These are phyloP conservation scores for Platanthera guangdongensis DNA, from an alignment of 106 monocot genomes.

Conservation along the genomic window DNA sequence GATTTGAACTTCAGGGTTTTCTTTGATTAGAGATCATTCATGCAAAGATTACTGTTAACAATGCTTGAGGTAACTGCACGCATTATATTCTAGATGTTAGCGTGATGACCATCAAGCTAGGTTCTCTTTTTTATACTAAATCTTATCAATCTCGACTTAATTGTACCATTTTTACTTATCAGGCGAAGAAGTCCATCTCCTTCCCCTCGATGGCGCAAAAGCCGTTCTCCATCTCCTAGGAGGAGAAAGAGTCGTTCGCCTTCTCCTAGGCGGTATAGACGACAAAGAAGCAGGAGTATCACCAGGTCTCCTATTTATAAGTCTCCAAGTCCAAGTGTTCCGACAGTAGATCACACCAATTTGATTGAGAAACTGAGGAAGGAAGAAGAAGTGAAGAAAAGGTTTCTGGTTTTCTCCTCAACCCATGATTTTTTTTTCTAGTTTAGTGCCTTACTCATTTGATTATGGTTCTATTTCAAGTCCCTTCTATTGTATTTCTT, in stretches of 20 bases:
- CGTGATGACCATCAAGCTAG: not conserved
- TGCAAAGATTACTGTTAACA: slow-evolving; percentile 47
- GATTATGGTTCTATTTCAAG: not conserved
- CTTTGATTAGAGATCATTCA: slow-evolving; percentile 52
- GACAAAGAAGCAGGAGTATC: slow-evolving; percentile 21
- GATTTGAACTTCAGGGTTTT: slow-evolving; percentile 24
- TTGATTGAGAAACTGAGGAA: slow-evolving; percentile 14
- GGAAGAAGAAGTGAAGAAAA: slow-evolving; percentile 29
- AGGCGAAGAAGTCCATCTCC: slow-evolving; percentile 81
- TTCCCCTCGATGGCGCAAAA: slow-evolving; percentile 59
- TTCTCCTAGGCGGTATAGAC: slow-evolving; percentile 15
- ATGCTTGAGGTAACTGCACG: slow-evolving; percentile 45
- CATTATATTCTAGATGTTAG: slow-evolving; percentile 1
- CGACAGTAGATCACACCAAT: slow-evolving; percentile 7
- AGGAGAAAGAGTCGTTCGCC: slow-evolving; percentile 22
- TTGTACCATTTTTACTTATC: slow-evolving; percentile 1
- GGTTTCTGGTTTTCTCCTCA: slow-evolving; percentile 14
- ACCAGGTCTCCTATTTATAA: slow-evolving; percentile 13
- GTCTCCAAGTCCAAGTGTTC: slow-evolving; percentile 20
- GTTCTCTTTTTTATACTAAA: not conserved
- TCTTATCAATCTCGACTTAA: not conserved
- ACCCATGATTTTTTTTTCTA: not conserved
- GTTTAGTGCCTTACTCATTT: not conserved
- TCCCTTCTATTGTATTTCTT: not conserved
- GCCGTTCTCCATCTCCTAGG: slow-evolving; percentile 68